Base-by-base conservation (phyloP, 176 grass and related monocot genomes). In the Juncus effusus region DNA sequence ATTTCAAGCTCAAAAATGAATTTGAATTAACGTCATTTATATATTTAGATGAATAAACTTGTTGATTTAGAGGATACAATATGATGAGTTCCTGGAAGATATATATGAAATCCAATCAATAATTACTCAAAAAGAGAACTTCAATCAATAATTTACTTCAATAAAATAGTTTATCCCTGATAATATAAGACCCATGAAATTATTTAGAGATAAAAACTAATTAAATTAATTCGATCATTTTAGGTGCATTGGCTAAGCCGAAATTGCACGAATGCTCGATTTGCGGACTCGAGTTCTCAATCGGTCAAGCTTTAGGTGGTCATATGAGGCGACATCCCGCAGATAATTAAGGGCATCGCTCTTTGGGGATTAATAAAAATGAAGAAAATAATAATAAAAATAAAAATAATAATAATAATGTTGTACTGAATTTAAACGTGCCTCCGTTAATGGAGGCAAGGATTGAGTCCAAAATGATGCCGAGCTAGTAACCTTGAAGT, bases 301-400 rank as follows among this genome's bases (percentile, higher is more conserved):
- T 99, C 52, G 95, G 95, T 3, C 89, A 99, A 84, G 95, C 95
- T 49, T 83, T 99, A 35, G 89, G 95, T 6, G 95, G 95, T 8
- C 95, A 99, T 70, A 99, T 99, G 89, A 79, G 95, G 58, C 80
- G 95, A 40, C 95, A 99, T 76, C 73, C 89, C 12, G 19, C 80
- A 2, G 57, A 70, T 7, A 75, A 60, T 15, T 66, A 69, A 5
- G 56, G 54, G 11, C 77, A 78, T n/a, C n/a, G n/a, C 13, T 54
- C 77, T 37, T 38, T 60, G 11, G 35, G 9, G 14, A 7, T 78
- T 12, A 3, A 13, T 19, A 13, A 63, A 77, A 42, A 68, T 40
- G 51, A 60, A 36, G 36, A 60, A 61, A 10, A 79, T 64, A 76
- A 13, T 40, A n/a, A n/a, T n/a, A n/a, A n/a, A n/a, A n/a, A n/a